A percentile compares a stretch with the other conserved stretches of the same genome.
Evolutionary conservation across 495 filamentous ascomycete genomes (phyloP).

Genomic region (Daldinia concentrica): DNA sequence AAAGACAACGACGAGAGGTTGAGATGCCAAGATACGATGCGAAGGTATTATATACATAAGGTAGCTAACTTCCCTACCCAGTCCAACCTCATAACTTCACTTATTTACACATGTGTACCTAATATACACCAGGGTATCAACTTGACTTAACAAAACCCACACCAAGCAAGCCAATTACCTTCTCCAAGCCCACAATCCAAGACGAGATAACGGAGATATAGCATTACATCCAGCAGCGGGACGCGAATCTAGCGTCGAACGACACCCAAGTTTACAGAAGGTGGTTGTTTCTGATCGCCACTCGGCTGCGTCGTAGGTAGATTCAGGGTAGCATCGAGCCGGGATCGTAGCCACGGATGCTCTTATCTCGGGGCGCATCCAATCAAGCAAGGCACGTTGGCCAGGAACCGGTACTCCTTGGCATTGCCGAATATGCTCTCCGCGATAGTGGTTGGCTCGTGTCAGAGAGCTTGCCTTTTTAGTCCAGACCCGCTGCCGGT

Average conservation of each 20-base stretch:
- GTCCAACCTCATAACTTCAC: neutral
- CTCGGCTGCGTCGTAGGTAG: conserved; percentile 20
- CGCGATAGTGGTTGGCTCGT: conserved; percentile 30
- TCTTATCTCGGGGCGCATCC: conserved; percentile 37
- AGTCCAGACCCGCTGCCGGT: conserved; percentile 12
- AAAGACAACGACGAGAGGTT: neutral
- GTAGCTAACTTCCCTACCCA: neutral
- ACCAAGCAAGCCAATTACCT: conserved; percentile 9
- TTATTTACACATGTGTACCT: neutral
- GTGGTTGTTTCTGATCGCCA: conserved; percentile 16
- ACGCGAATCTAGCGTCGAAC: conserved; percentile 17
- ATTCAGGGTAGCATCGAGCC: conserved; percentile 23
- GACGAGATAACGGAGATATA: conserved; percentile 9
- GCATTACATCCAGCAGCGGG: conserved; percentile 3
- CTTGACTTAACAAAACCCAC: conserved; percentile 9
- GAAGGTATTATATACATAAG: neutral
- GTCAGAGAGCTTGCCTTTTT: conserved; percentile 29
- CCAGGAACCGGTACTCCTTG: conserved; percentile 26
- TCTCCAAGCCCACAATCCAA: conserved; percentile 11
- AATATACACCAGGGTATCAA: conserved; percentile 1
- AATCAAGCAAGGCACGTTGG: conserved; percentile 41
- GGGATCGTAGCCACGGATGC: conserved; percentile 18
- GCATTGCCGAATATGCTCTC: conserved; percentile 12
- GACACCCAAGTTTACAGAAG: conserved; percentile 34
- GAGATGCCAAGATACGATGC: neutral